Evolutionary conservation across 805 yeast species (phyloP), one percentile per base, ranked within the genome.

Genomic region (Lipomyces yamanashiensis): DNA sequence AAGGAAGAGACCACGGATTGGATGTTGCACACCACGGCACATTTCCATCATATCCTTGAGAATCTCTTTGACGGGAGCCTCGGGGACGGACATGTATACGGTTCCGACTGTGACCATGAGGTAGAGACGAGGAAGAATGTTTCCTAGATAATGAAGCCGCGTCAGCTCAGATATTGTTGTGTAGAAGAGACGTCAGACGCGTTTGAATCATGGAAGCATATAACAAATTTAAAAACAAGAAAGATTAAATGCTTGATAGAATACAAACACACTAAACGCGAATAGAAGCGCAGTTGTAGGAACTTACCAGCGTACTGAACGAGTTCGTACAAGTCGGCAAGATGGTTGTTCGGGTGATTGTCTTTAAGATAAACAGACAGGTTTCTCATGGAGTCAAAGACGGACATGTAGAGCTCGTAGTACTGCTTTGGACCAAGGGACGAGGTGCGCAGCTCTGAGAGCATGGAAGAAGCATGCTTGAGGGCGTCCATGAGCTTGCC

Each of bases 11-110:
- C 99, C 99, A 62, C 97, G 81, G 37, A 91, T 85, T 1, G 99
- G 99, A 72, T 91, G 93, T 76, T 95, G 99, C 1, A 93, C 96
- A 15, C 98, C 99, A 47, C 96, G 84, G 68, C 96, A 88, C 99
- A 95, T 95, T 75, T 95, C 99, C 71, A 93, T 87, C 96, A 95
- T 88, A 74, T 95, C 99, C 75, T 89, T 90, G 85, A 93, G 84
- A 57, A 95, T 88, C 68, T 92, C 98, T 71, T 84, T 84, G 41
- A 85, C 82, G 0, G 98, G 96, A 0, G 96, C 87, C 60, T 86
- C 90, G 0, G 87, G 83, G 9, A 87, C 81, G 7, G 88, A 79
- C 87, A 93, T 86, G 77, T 89, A 92, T 2, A 90, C 91, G 21
- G 96, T 86, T 8, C 99, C 99, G 15, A 95, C 93, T 1, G 96